Evolutionary conservation across 2,329 filamentous ascomycete species (phyloP), one percentile per base, ranked within the genome.

Genomic region (Pyrenophora seminiperda): DNA sequence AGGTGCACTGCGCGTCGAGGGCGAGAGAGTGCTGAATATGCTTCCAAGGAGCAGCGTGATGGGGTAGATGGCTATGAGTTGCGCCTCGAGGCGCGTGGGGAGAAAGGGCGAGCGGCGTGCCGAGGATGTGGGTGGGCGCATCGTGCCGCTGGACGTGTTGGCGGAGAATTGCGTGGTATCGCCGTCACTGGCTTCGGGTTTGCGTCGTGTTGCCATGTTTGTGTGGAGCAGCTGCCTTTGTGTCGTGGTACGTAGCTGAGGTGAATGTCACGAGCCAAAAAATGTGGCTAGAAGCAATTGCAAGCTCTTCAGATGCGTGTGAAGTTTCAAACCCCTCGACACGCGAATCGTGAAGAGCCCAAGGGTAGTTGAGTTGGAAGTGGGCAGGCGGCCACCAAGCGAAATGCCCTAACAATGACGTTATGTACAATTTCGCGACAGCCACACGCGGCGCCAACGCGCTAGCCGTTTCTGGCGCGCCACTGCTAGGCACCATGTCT

Each of bases 21-120:
- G 91, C 14, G 91, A 92, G 43, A 97, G 75, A 29, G 84, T 76
- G 37, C 88, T 87, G 80, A 90, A 97, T 59, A 95, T 67, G 20
- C 90, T 89, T 59, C 94, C 94, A 59, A 96, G 82, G 47, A 91
- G 57, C 50, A 99, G 85, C 5, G 92, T 87, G 19, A 77, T 63
- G 3, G 93, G 93, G 76, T 96, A 97, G 53, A 90, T 76, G 41
- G 75, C 61, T 22, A 96, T 81, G 17, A 87, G 77, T 47, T 83
- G 63, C 18, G 80, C 75, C 69, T 95, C 89, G 65, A 87, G 78
- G 7, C 81, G 79, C 2, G 89, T 91, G 4, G 89, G 89, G 2
- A 91, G 78, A 73, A 83, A 84, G 2, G 89, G 87, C 29, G 79
- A 77, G 50, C 68, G 71, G 6, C 61, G 54, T n/a, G 59, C 58